phyloP scores from a whole-genome alignment of 2,329 filamentous ascomycete species.

The Dactylellina haptotyla region DNA sequence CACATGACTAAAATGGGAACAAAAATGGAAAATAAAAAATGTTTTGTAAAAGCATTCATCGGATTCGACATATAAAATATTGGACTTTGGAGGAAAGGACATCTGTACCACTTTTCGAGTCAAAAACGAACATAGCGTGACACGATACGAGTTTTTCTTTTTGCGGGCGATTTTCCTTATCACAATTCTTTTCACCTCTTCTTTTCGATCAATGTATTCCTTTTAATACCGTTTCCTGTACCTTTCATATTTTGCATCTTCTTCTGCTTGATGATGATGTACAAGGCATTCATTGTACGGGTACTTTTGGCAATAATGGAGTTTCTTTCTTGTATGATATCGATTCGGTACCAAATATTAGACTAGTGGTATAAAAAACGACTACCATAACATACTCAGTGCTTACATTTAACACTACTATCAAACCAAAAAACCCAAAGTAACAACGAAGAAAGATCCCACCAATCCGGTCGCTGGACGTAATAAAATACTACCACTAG shows the following conservation, averaged over 20 bases:
- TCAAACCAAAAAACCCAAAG: not conserved
- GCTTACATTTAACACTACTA: too few relatives aligned
- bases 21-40: slow-evolving; percentile 19
- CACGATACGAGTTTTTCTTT: slow-evolving; percentile 14
- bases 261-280: not conserved
- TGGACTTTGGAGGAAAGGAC: not conserved
- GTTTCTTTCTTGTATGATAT: slow-evolving; percentile 15
- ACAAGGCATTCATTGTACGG: slow-evolving; percentile 10
- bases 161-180: slow-evolving; percentile 3
- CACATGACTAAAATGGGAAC: not conserved
- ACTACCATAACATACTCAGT: not conserved
- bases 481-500: not conserved
- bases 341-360: slow-evolving; percentile 19
- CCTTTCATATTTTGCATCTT: not conserved
- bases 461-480: not conserved
- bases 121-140: slow-evolving; percentile 10
- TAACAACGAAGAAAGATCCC: not conserved
- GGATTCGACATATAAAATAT: slow-evolving; percentile 15
- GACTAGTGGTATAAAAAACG: slow-evolving; percentile 11
- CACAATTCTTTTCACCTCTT: slow-evolving; percentile 4
- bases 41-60: slow-evolving; percentile 18
- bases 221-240: slow-evolving; percentile 32
- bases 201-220: slow-evolving; percentile 42
- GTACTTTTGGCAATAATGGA: not conserved
- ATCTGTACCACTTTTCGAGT: slow-evolving; percentile 3